Percentiles rank a stretch among this genome's conserved stretches.
Conservation (phyloP, 108 stramenopile species). For the Cylindrotheca closterium region DNA sequence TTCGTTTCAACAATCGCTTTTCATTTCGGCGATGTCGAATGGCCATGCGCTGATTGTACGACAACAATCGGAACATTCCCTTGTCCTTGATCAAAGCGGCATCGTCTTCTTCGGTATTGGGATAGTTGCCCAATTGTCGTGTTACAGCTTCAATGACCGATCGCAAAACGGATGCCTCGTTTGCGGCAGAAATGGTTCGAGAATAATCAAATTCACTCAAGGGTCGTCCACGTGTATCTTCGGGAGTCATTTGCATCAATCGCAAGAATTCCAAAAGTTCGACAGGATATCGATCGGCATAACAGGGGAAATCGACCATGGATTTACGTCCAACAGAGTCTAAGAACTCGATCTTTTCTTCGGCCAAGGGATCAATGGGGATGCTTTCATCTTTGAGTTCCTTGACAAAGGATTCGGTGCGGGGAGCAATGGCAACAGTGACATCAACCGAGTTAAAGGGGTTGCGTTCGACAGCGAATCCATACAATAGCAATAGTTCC, state of each 20-base stretch:
- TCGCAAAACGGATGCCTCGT: slow-evolving; percentile 88
- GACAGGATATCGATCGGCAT: slow-evolving; percentile 92
- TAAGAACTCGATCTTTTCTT: slow-evolving; percentile 89
- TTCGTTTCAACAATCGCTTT: slow-evolving; percentile 86
- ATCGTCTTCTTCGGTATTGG: slow-evolving; percentile 87
- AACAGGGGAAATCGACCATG: slow-evolving; percentile 91
- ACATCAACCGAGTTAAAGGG: slow-evolving; percentile 96
- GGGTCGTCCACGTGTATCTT: slow-evolving; percentile 81
- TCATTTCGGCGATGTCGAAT: slow-evolving; percentile 85
- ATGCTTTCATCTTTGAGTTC: slow-evolving; percentile 54
- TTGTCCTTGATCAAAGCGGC: slow-evolving; percentile 87
- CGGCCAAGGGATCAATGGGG: slow-evolving; percentile 71
- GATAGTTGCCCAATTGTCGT: slow-evolving; percentile 82
- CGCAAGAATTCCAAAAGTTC: slow-evolving; percentile 95
- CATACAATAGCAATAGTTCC: slow-evolving; percentile 91
- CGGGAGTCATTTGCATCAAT: slow-evolving; percentile 92
- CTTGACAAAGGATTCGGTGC: slow-evolving; percentile 61
- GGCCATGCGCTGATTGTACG: slow-evolving; percentile 90
- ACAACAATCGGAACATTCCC: slow-evolving; percentile 67
- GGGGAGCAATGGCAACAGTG: slow-evolving; percentile 80
- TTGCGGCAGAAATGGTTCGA: slow-evolving; percentile 82
- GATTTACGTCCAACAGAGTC: slow-evolving; percentile 70
- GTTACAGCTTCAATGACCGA: slow-evolving; percentile 85
- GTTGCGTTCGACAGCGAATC: slow-evolving; percentile 94
- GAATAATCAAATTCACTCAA: slow-evolving; percentile 80